Percentiles rank a stretch among this genome's conserved stretches.
Conservation (phyloP, 495 filamentous ascomycete genomes). For the Penicillium roqueforti region DNA sequence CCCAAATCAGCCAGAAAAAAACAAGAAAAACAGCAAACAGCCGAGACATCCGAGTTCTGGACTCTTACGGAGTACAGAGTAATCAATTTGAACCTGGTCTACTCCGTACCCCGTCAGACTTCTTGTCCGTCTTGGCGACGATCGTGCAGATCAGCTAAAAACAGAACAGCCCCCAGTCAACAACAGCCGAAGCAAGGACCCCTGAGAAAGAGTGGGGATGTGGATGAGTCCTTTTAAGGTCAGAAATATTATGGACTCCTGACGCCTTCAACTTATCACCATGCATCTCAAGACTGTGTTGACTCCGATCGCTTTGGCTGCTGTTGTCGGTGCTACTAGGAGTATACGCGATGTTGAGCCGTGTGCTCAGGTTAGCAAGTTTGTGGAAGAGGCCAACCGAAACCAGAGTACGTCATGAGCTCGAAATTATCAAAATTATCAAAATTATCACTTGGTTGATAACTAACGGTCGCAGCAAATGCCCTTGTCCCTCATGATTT, state of each 20-base stretch:
- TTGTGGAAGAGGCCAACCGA: constrained; percentile 18
- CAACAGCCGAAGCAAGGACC: constrained; percentile 20
- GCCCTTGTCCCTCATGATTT: constrained; percentile 22
- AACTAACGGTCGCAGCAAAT: constrained; percentile 19
- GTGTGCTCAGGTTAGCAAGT: constrained; percentile 23
- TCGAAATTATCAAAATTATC: not conserved
- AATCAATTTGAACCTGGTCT: not conserved
- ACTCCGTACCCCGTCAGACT: not conserved
- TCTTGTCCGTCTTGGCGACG: constrained; percentile 19
- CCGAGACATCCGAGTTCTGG: constrained; percentile 27
- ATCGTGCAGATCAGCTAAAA: constrained; percentile 24
- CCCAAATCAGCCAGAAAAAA: not conserved
- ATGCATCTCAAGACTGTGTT: constrained; percentile 21
- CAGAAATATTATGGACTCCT: not conserved
- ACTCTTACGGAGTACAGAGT: too few species aligned
- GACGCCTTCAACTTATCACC: constrained; percentile 8
- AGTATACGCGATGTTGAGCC: constrained; percentile 21
- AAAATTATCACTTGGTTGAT: not conserved
- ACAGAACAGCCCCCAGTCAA: constrained; percentile 9
- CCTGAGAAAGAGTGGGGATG: constrained; percentile 20
- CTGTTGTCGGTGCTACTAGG: constrained; percentile 10
- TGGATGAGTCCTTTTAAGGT: not conserved
- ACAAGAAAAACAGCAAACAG: constrained; percentile 20
- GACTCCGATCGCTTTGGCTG: constrained; percentile 14
- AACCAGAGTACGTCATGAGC: constrained; percentile 13